phyloP scores from a whole-genome alignment of 164 flowering plant genomes.

The Nymphaea thermarum region DNA sequence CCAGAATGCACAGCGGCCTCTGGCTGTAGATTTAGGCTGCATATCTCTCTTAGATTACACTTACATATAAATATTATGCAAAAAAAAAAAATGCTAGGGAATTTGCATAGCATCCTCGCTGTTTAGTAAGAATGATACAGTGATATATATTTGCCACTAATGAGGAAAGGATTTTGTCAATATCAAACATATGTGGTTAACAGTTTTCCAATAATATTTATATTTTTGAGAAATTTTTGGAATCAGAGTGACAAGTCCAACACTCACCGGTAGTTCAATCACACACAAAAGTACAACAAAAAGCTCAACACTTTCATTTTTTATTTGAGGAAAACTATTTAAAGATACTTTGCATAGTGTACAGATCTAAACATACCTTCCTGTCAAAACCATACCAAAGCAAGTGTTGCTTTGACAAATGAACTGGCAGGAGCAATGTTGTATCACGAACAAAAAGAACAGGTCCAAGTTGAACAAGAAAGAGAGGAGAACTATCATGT shows the following conservation, averaged over 20 bases:
- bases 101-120: too few species aligned
- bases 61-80: too few species aligned
- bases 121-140: too few species aligned
- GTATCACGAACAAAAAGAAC: constrained; percentile 83
- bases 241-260: neutral
- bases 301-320: neutral
- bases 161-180: too few species aligned
- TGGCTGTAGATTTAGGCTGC: too few species aligned
- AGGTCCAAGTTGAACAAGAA: constrained; percentile 93
- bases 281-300: neutral
- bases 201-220: too few species aligned
- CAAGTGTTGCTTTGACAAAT: constrained; percentile 91
- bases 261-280: neutral
- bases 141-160: too few species aligned
- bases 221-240: too few species aligned
- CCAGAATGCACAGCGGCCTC: too few species aligned
- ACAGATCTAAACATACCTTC: constrained; percentile 40
- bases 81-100: too few species aligned
- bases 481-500: constrained; percentile 64
- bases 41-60: too few species aligned
- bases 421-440: constrained; percentile 89
- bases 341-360: neutral
- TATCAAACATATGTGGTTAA: too few species aligned
- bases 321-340: neutral
- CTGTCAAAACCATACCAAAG: constrained; percentile 99